Evolutionary conservation across 768 basidiomycete genomes (phyloP).

Genomic region (Daedalea quercina): DNA sequence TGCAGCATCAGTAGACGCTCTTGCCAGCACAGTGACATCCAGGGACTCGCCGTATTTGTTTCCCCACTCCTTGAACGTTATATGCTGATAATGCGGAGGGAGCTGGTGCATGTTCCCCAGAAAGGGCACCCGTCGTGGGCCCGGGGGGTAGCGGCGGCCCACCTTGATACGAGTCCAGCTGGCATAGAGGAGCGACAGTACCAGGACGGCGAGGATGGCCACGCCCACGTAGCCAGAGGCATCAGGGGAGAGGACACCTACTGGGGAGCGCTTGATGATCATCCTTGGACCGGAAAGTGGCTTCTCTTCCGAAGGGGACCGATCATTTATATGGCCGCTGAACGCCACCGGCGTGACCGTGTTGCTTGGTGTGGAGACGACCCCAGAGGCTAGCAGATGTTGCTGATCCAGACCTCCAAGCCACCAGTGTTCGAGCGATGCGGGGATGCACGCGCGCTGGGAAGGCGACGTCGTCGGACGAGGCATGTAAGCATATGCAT

Average conservation of each 20-base stretch:
- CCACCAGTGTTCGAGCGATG: too few relatives aligned
- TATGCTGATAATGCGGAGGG: slow-evolving; percentile 18
- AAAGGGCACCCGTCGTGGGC: slow-evolving; percentile 22
- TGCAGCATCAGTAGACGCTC: background rate
- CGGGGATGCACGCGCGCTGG: too few relatives aligned
- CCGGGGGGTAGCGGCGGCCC: slow-evolving; percentile 17
- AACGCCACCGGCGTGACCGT: too few relatives aligned
- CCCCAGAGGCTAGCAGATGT: too few relatives aligned
- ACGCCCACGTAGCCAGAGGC: background rate
- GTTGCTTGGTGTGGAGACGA: too few relatives aligned
- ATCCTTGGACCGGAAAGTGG: background rate
- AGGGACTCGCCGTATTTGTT: slow-evolving; percentile 18
- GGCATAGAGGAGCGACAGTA: background rate
- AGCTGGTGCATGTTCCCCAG: slow-evolving; percentile 27
- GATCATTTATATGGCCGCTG: too few relatives aligned
- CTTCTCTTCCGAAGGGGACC: background rate
- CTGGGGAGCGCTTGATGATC: background rate
- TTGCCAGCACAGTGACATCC: background rate
- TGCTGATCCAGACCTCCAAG: too few relatives aligned
- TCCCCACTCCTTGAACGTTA: slow-evolving; percentile 23
- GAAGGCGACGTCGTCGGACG: too few relatives aligned
- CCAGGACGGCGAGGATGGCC: background rate
- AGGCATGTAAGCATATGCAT: too few relatives aligned
- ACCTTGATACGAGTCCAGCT: background rate
- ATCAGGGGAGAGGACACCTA: background rate